phyloP scores from a whole-genome alignment of 306 rosid species.

The Crataegus laevigata region DNA sequence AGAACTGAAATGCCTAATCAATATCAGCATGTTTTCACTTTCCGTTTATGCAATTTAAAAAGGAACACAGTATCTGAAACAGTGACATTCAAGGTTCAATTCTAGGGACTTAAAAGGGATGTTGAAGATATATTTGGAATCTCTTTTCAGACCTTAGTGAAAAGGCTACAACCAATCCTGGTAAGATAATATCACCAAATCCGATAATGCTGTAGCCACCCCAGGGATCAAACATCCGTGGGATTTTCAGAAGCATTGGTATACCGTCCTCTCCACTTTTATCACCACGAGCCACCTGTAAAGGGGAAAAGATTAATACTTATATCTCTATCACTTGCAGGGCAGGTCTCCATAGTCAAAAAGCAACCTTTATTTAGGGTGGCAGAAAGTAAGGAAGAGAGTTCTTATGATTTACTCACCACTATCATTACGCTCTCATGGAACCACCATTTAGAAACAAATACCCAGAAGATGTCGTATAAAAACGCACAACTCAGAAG shows the following conservation, averaged over 20 bases:
- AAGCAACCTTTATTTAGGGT: neutral
- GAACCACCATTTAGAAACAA: constrained; percentile 94
- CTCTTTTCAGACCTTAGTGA: constrained; percentile 60
- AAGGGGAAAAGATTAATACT: constrained; percentile 1
- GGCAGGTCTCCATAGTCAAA: neutral
- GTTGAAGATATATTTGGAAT: constrained; percentile 13
- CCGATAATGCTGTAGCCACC: constrained; percentile 99
- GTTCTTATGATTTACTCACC: constrained; percentile 45
- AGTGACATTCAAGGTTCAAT: neutral
- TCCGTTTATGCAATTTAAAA: neutral
- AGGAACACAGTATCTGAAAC: neutral
- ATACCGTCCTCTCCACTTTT: constrained; percentile 97
- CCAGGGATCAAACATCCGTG: constrained; percentile 98
- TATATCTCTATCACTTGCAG: neutral
- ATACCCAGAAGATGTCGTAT: constrained; percentile 97
- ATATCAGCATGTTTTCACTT: neutral
- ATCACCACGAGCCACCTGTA: constrained; percentile 98
- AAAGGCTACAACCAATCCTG: constrained; percentile 92
- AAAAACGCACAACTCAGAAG: constrained; percentile 95
- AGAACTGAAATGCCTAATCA: neutral
- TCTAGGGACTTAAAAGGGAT: neutral
- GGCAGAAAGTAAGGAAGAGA: neutral
- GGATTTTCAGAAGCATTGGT: constrained; percentile 96
- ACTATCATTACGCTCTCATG: constrained; percentile 99
- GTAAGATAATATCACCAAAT: constrained; percentile 94